Evolutionary conservation across 1,139 yeast species (phyloP), one percentile per base, ranked within the genome.

Genomic region (Geotrichum citri-aurantii): DNA sequence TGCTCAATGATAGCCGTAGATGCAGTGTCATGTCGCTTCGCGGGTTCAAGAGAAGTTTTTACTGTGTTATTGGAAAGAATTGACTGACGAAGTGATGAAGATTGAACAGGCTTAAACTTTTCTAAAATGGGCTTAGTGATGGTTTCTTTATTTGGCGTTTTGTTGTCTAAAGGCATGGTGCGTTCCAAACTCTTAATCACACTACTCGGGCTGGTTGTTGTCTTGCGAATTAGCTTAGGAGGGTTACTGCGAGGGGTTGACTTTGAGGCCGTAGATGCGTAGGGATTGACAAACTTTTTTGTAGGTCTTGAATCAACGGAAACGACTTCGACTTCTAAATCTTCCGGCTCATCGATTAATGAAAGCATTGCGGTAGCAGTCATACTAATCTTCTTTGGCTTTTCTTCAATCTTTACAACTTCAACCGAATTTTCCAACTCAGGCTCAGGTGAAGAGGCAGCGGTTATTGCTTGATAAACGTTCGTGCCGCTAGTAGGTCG

Each of bases 301-400:
- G 61, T 55, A 7, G 62, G 59, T 31, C 64, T n/a, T n/a, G 44
- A 37, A n/a, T 37, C 44, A 37, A n/a, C 12, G 8, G 44, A 37
- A 17, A 37, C 44, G 14, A 37, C 44, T 17, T 37, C 21, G 44
- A 55, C 56, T 11, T 61, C 63, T 21, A 68, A 63, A 31, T 68
- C 68, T 3, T 65, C 67, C 12, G 77, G 79, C 63, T 56, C 63
- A 19, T 85, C 88, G 54, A 88, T 73, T 52, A 87, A 78, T 4
- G 87, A 81, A 56, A 87, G 75, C 52, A 88, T 74, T 0, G 88
- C 81, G 52, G 82, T 77, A 0, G 95, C 95, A 0, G 93, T 81
- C 57, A 78, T 79, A 67, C 91, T 86, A 62, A 83, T 68, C 17
- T 37, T 37, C 44, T 37, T 17, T 52, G 73, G 74, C 62, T 75